Evolutionary conservation across 2,329 filamentous ascomycete species (phyloP).

Genomic region (Xylariaceae sp.): DNA sequence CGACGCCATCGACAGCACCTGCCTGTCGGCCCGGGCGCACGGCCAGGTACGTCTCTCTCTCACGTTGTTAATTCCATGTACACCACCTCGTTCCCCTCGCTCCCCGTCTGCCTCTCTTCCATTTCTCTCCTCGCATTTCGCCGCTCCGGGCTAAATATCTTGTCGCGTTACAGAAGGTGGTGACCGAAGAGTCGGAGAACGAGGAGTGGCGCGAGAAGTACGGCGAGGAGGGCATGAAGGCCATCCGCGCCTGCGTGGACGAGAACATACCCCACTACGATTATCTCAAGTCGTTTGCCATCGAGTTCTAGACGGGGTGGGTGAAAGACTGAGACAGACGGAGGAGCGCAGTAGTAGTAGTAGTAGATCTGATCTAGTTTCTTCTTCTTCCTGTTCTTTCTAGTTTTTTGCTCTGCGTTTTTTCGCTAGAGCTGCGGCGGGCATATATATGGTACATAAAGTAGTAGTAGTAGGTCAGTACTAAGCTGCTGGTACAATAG

Average conservation of each 20-base stretch:
- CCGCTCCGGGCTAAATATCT: slow-evolving; percentile 14
- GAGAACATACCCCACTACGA: slow-evolving; percentile 70
- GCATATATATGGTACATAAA: no score
- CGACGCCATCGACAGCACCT: slow-evolving; percentile 78
- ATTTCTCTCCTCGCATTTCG: background rate
- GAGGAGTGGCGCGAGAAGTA: slow-evolving; percentile 68
- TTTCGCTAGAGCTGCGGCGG: no score
- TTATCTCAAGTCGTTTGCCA: slow-evolving; percentile 71
- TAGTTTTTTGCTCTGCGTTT: no score
- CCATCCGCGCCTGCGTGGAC: slow-evolving; percentile 64
- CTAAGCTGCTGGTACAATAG: no score
- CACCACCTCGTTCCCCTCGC: no score
- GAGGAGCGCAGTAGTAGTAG: no score
- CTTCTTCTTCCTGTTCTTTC: no score
- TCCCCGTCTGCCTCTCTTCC: no score
- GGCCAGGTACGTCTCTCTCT: slow-evolving; percentile 39
- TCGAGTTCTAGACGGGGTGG: slow-evolving; percentile 47
- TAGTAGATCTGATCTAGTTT: no score
- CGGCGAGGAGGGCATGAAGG: slow-evolving; percentile 60
- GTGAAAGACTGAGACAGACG: no score
- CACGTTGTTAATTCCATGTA: background rate
- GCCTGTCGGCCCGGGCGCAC: slow-evolving; percentile 62
- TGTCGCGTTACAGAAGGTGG: slow-evolving; percentile 42
- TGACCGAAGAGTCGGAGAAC: slow-evolving; percentile 59
- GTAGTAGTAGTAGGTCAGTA: no score